phyloP scores from a whole-genome alignment of 345 rosid species.

The thale cress (Arabidopsis thaliana) region TAIR10.1 NC_003071.7:8244501-8245000 shows the following conservation, averaged over 20 bases:
- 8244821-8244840: slow-evolving; percentile 43
- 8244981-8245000: slow-evolving; percentile 41
- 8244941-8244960: slow-evolving; percentile 35
- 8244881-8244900: slow-evolving; percentile 37
- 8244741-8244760: neutral
- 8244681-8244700: neutral
- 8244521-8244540: slow-evolving; percentile 57
- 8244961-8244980: slow-evolving; percentile 30
- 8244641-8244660: neutral
- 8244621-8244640: slow-evolving; percentile 41
- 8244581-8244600: slow-evolving; percentile 26
- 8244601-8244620: slow-evolving; percentile 39
- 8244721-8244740: neutral
- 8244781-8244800: slow-evolving; percentile 13
- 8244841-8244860: slow-evolving; percentile 42
- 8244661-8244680: neutral
- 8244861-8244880: slow-evolving; percentile 15
- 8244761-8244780: neutral
- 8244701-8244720: neutral
- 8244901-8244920: slow-evolving; percentile 36
- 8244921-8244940: slow-evolving; percentile 39
- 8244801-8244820: slow-evolving; percentile 48
- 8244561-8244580: slow-evolving; percentile 25
- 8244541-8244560: slow-evolving; percentile 57
- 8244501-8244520: slow-evolving; percentile 54